Conservation (phyloP, 2,329 filamentous ascomycete genomes). For the Fusarium sambucinum region DNA sequence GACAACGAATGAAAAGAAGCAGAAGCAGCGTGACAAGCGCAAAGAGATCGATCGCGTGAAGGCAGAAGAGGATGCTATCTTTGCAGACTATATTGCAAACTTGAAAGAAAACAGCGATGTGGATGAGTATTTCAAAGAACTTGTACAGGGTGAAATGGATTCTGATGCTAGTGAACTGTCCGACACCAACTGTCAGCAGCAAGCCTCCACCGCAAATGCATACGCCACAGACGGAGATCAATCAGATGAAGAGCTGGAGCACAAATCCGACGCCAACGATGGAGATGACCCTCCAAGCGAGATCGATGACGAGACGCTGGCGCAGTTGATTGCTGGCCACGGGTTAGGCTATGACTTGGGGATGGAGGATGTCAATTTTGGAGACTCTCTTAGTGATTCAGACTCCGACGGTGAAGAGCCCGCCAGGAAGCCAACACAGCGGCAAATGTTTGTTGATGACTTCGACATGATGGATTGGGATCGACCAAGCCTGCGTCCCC, state of each 20-base stretch:
- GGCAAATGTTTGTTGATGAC: conserved; percentile 63
- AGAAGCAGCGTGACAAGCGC: conserved; percentile 37
- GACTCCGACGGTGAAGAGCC: conserved; percentile 23
- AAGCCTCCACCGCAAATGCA: conserved; percentile 66
- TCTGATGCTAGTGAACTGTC: conserved; percentile 50
- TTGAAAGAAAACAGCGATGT: conserved; percentile 65
- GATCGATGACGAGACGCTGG: conserved; percentile 46
- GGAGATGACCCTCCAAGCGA: conserved; percentile 37
- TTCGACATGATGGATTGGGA: conserved; percentile 90
- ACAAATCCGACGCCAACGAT: conserved; percentile 8
- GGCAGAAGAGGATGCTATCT: conserved; percentile 65
- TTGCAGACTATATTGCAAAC: conserved; percentile 79
- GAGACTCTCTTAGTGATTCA: conserved; percentile 33
- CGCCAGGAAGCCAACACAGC: conserved; percentile 56
- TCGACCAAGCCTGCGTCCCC: conserved; percentile 71
- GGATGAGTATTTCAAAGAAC: conserved; percentile 55
- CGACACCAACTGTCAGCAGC: conserved; percentile 53
- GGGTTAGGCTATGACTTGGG: conserved; percentile 38
- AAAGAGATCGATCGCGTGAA: conserved; percentile 28
- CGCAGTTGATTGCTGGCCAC: conserved; percentile 44
- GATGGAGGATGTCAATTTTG: conserved; percentile 34
- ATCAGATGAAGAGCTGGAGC: conserved; percentile 22
- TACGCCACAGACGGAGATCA: conserved; percentile 49
- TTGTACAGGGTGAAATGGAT: conserved; percentile 23
- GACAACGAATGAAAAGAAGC: conserved; percentile 29